Evolutionary conservation across 2,329 filamentous ascomycete species (phyloP).

Genomic region (Cordyceps tenuipes): DNA sequence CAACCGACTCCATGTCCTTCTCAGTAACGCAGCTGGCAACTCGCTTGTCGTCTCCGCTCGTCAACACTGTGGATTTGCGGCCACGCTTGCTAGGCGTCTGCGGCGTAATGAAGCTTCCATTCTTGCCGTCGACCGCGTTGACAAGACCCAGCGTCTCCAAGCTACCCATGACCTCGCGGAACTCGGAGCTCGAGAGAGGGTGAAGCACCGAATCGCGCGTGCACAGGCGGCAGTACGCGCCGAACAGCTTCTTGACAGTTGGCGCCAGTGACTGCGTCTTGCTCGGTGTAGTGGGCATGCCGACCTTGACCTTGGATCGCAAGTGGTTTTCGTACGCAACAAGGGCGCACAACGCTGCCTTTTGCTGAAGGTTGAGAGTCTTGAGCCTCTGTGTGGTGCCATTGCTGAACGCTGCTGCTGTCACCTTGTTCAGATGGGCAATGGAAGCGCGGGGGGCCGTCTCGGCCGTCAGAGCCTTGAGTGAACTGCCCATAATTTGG

Average conservation of each 20-base stretch:
- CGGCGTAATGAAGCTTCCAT: slow-evolving; percentile 53
- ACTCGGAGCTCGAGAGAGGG: slow-evolving; percentile 83
- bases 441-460: slow-evolving; percentile 86
- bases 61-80: slow-evolving; percentile 51
- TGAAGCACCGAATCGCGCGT: slow-evolving; percentile 82
- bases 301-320: slow-evolving; percentile 37
- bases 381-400: slow-evolving; percentile 77
- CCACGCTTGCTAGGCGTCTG: slow-evolving; percentile 66
- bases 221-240: slow-evolving; percentile 75
- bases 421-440: slow-evolving; percentile 84
- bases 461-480: slow-evolving; percentile 58
- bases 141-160: slow-evolving; percentile 82
- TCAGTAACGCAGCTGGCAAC: slow-evolving; percentile 74
- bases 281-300: slow-evolving; percentile 45
- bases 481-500: slow-evolving; percentile 43
- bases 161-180: slow-evolving; percentile 83
- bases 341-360: slow-evolving; percentile 83
- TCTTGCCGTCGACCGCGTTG: slow-evolving; percentile 60
- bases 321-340: slow-evolving; percentile 76
- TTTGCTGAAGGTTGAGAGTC: slow-evolving; percentile 89
- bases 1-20: slow-evolving; percentile 65
- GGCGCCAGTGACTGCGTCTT: slow-evolving; percentile 58
- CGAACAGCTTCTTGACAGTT: slow-evolving; percentile 75
- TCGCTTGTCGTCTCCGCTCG: slow-evolving; percentile 61
- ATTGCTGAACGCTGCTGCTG: slow-evolving; percentile 81